A percentile compares a stretch with the other conserved stretches of the same genome.
Evolutionary conservation across 352 stramenopile species (phyloP).

Genomic region (Globisporangium radiosum): DNA sequence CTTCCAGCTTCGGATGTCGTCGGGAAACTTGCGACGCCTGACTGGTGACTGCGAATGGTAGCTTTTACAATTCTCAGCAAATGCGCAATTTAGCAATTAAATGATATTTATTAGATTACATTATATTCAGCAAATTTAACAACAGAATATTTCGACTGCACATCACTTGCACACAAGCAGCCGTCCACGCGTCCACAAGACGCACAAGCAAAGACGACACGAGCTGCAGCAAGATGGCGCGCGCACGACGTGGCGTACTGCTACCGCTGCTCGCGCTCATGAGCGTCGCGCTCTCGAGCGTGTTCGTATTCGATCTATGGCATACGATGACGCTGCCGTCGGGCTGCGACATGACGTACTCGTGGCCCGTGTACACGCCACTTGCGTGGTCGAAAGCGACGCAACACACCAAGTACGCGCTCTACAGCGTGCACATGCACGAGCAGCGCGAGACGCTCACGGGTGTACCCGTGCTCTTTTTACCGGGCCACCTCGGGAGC

Average conservation of each 20-base stretch:
- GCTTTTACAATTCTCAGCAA: no score
- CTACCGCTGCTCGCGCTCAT: constrained; percentile 47
- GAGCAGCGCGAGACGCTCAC: constrained; percentile 27
- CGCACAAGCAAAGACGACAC: neutral
- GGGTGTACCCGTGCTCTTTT: constrained; percentile 74
- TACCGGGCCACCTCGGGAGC: constrained; percentile 78
- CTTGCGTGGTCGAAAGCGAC: constrained; percentile 27
- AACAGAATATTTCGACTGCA: no score
- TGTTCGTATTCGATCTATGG: constrained; percentile 40
- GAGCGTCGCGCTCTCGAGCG: constrained; percentile 19
- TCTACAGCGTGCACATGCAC: constrained; percentile 73
- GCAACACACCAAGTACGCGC: constrained; percentile 54
- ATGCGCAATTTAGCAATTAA: no score
- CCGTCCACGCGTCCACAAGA: neutral
- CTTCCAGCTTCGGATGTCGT: no score
- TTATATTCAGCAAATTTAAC: no score
- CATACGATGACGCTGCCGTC: constrained; percentile 26
- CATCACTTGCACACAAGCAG: no score
- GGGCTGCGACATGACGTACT: constrained; percentile 83
- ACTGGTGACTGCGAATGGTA: no score
- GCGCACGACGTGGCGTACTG: constrained; percentile 15
- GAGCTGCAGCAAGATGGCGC: neutral
- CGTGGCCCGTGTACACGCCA: constrained; percentile 70
- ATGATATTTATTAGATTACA: no score
- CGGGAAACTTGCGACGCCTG: no score